These are phyloP conservation scores for Cutaneotrichosporon arboriforme DNA, from an alignment of 1,284 basidiomycete genomes.

Conservation along the genomic window DNA sequence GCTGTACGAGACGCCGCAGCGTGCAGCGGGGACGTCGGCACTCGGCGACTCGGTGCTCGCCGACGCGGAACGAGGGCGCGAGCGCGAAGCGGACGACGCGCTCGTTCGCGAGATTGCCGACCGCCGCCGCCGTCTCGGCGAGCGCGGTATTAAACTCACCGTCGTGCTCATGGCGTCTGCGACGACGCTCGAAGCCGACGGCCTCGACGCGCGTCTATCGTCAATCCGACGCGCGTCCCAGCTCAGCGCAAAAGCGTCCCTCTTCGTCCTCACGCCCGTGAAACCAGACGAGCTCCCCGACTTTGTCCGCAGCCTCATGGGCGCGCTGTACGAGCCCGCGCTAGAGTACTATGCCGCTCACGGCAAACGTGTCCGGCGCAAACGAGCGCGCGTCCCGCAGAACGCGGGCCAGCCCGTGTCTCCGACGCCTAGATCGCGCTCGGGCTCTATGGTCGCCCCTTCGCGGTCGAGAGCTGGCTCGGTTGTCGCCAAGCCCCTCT, in stretches of 20 bases:
- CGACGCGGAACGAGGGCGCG: conserved; percentile 53
- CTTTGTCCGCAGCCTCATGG: conserved; percentile 75
- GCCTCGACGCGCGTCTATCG: conserved; percentile 74
- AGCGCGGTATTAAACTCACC: conserved; percentile 86
- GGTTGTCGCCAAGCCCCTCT: conserved; percentile 55
- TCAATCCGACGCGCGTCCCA: conserved; percentile 79
- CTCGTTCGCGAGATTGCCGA: conserved; percentile 71
- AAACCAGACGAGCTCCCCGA: conserved; percentile 71
- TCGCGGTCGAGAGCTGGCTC: background rate
- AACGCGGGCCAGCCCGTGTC: background rate
- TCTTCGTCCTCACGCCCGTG: conserved; percentile 93
- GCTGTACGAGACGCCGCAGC: conserved; percentile 61
- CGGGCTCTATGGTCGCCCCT: background rate
- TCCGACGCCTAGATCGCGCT: conserved; percentile 1
- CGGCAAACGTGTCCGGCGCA: conserved; percentile 81
- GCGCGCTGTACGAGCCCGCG: conserved; percentile 78
- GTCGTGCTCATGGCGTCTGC: conserved; percentile 88
- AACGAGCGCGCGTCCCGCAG: conserved; percentile 61
- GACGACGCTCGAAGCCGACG: conserved; percentile 72
- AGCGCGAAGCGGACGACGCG: conserved; percentile 65
- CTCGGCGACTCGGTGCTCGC: conserved; percentile 18
- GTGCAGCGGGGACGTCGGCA: background rate
- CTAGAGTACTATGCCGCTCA: conserved; percentile 89
- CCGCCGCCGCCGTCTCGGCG: conserved; percentile 69
- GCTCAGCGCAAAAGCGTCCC: conserved; percentile 80